Conservation (phyloP, 352 stramenopile genomes). For the Phytophthora melonis region DNA sequence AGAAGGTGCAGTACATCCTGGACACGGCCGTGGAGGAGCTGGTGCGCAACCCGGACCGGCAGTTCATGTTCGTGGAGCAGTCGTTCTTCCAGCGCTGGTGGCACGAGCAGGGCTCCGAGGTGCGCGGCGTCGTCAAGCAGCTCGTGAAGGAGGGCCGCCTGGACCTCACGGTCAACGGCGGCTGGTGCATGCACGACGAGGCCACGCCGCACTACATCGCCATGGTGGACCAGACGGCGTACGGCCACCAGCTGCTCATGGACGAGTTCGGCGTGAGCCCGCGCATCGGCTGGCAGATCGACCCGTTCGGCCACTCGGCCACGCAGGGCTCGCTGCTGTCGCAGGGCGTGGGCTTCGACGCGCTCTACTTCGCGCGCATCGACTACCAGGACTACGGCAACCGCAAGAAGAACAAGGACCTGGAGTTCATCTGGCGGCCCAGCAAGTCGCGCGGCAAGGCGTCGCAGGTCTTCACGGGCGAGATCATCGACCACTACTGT, state of each 20-base stretch:
- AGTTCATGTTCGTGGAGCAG: conserved; percentile 96
- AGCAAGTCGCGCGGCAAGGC: conserved; percentile 87
- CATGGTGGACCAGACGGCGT: conserved; percentile 99
- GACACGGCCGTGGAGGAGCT: conserved; percentile 93
- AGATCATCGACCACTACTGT: conserved; percentile 89
- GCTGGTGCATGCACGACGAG: conserved; percentile 99
- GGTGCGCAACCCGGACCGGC: conserved; percentile 88
- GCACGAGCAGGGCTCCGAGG: conserved; percentile 84
- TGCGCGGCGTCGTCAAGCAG: conserved; percentile 80
- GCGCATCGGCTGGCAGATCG: conserved; percentile 98
- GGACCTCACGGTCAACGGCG: conserved; percentile 95
- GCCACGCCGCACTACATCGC: conserved; percentile 96
- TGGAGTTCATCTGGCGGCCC: conserved; percentile 97
- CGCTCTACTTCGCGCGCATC: conserved; percentile 97
- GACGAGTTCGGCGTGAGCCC: conserved; percentile 94
- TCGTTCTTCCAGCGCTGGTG: conserved; percentile 98
- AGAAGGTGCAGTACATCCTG: conserved; percentile 96
- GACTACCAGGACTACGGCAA: conserved; percentile 97
- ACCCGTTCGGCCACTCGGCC: conserved; percentile 95
- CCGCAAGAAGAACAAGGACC: conserved; percentile 84
- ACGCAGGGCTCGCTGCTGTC: conserved; percentile 95
- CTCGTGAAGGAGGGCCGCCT: conserved; percentile 93
- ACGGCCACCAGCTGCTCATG: conserved; percentile 96
- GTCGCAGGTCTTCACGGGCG: conserved; percentile 88
- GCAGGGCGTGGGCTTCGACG: conserved; percentile 94